phyloP scores from a whole-genome alignment of 139 green algal species.

The Tetradesmus lagerheimii region DNA sequence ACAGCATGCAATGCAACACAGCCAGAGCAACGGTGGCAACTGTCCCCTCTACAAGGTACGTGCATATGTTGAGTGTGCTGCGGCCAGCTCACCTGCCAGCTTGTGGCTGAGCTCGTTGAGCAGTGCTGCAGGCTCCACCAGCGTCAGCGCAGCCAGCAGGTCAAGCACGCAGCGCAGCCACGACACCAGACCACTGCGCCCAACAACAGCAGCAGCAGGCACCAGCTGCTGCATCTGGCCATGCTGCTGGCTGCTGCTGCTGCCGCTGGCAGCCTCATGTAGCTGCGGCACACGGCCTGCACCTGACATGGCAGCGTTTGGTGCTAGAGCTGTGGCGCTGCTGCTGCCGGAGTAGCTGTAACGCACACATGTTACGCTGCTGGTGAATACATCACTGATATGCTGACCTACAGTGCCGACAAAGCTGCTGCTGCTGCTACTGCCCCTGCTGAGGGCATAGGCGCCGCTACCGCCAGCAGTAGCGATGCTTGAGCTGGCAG shows the following conservation, averaged over 20 bases:
- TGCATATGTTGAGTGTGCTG: too few species aligned
- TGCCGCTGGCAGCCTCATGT: background rate
- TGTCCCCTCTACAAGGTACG: too few species aligned
- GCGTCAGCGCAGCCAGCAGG: constrained; percentile 22
- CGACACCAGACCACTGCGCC: background rate
- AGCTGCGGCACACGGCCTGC: background rate
- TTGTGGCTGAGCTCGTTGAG: constrained; percentile 38
- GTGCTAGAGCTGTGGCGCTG: background rate
- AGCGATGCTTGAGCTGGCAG: background rate
- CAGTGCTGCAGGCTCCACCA: constrained; percentile 28
- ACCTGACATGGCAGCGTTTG: background rate
- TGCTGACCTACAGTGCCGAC: background rate
- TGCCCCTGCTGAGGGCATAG: background rate
- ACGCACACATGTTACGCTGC: background rate
- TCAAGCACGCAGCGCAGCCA: constrained; percentile 38
- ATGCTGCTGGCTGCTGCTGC: constrained; percentile 26
- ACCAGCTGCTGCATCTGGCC: background rate
- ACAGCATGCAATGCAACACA: too few species aligned
- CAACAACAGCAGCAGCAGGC: background rate
- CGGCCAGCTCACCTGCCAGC: constrained; percentile 27
- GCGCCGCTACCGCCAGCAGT: background rate
- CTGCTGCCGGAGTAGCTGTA: background rate
- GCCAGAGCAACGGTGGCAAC: too few species aligned
- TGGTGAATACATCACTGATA: background rate
- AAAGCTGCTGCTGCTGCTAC: background rate